Percentiles rank a stretch among this genome's conserved stretches.
Evolutionary conservation across 495 filamentous ascomycete species (phyloP).

Genomic region (Usnea hakonensis): DNA sequence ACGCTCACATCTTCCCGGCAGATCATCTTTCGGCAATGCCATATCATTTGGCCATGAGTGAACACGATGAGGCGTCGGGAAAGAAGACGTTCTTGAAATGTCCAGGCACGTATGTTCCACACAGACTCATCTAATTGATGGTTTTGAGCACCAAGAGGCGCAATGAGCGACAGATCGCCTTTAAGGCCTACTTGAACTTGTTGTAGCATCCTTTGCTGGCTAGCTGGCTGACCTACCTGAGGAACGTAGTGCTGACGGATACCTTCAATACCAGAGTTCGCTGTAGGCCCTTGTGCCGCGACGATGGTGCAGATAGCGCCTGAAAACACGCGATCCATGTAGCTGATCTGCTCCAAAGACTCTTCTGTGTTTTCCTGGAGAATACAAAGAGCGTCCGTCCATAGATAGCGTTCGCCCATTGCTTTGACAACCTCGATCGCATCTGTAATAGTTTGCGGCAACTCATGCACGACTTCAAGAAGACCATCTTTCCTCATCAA

Average conservation of each 20-base stretch:
- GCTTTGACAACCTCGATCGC: slow-evolving; percentile 11
- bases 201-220: background rate
- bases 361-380: slow-evolving; percentile 1
- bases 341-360: background rate
- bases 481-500: background rate
- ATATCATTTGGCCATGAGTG: slow-evolving; percentile 11
- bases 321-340: slow-evolving; percentile 6
- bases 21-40: slow-evolving; percentile 9
- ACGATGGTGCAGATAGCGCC: slow-evolving; percentile 3
- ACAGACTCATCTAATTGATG: slow-evolving; percentile 1
- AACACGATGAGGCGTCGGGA: slow-evolving; percentile 12
- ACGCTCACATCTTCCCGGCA: slow-evolving; percentile 2
- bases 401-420: slow-evolving; percentile 9
- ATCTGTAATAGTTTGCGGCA: slow-evolving; percentile 4
- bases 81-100: slow-evolving; percentile 13
- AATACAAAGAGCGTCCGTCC: slow-evolving; percentile 13
- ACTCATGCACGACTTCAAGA: background rate
- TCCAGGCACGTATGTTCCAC: slow-evolving; percentile 17
- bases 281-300: slow-evolving; percentile 2
- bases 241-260: slow-evolving; percentile 1
- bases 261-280: background rate
- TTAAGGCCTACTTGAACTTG: slow-evolving; percentile 1
- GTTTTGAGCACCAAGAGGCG: slow-evolving; percentile 1
- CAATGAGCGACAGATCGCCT: slow-evolving; percentile 1
- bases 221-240: background rate